phyloP scores from a whole-genome alignment of 2,329 filamentous ascomycete genomes.

The Cladophialophora chaetospira region DNA sequence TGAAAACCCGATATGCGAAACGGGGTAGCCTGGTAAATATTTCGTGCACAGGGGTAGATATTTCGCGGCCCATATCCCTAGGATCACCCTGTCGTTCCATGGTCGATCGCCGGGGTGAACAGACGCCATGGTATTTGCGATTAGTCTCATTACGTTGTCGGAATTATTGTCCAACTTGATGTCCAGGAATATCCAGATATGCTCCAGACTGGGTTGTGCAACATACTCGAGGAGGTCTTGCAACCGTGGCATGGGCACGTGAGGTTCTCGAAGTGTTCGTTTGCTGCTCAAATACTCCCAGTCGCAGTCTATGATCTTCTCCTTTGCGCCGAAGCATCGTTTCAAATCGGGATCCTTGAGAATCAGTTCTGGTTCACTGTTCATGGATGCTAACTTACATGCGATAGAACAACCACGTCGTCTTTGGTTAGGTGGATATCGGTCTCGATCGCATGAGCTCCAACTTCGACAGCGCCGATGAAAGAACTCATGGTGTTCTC shows the following conservation, averaged over 20 bases:
- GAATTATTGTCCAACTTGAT: conserved; percentile 66
- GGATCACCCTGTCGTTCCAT: conserved; percentile 73
- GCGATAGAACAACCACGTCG: conserved; percentile 79
- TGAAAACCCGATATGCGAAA: conserved; percentile 48
- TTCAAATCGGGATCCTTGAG: conserved; percentile 71
- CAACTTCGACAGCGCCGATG: conserved; percentile 68
- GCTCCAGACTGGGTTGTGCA: conserved; percentile 61
- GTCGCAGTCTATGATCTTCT: conserved; percentile 72
- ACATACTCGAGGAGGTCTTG: conserved; percentile 74
- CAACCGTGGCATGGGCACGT: conserved; percentile 72
- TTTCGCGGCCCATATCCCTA: conserved; percentile 79
- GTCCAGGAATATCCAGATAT: conserved; percentile 81
- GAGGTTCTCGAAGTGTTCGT: conserved; percentile 67
- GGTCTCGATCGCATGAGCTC: conserved; percentile 81
- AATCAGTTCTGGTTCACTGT: not conserved
- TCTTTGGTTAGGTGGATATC: conserved; percentile 83
- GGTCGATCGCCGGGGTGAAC: conserved; percentile 52
- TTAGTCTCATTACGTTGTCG: conserved; percentile 68
- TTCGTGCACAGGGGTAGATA: conserved; percentile 66
- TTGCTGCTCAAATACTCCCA: conserved; percentile 73
- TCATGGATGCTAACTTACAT: conserved; percentile 55
- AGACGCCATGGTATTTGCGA: conserved; percentile 64
- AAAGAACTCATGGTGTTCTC: conserved; percentile 88
- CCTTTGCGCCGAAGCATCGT: conserved; percentile 76
- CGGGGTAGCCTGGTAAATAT: conserved; percentile 48